Evolutionary conservation across 805 yeast genomes (phyloP), one percentile per base, ranked within the genome.

Genomic region (Metschnikowia henanensis): DNA sequence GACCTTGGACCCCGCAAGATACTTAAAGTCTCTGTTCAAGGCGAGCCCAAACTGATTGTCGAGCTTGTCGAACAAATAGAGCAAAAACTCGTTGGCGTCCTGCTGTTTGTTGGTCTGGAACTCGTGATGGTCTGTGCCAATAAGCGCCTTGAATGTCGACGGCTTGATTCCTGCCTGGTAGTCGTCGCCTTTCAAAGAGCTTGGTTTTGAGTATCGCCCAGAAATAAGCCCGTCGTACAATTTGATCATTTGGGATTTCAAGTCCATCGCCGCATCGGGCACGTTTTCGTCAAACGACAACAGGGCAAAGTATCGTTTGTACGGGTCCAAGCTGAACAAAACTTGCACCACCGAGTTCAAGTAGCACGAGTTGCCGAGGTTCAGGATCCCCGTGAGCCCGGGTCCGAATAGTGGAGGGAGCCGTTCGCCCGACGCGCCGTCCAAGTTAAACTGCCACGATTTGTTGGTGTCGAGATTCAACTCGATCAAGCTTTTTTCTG

Each of bases 281-380:
- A 50, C 56, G 21, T 50, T 49, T 10, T 61, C 58, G 6, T 68
- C 64, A 25, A 62, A 62, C 18, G 64, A 55, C 30, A 59, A 57
- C 9, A 56, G 43, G 18, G 72, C 70, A 25, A 81, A 74, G 9
- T 65, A 64, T 2, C 70, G 66, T 19, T 72, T 43, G 49, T 65
- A 71, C 2, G 61, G 41, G 2, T 66, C 60, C 23, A 76, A 53
- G 37, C 76, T 59, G 51, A 85, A 84, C 35, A 94, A 63, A 2
- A 81, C 71, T 61, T 94, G 99, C 2, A 89, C 47, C 0, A 82
- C 89, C 1, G 96, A 84, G 37, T 90, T 86, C 48, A 94, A 55
- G 60, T 94, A 94, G 65, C 99, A 94, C 0, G 96, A 84, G 57
- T 94, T 94, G 2, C 99, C 99, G 51, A 94, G 67, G 58, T 94